A percentile compares a stretch with the other conserved stretches of the same genome.
Evolutionary conservation across 495 filamentous ascomycete genomes (phyloP).

Genomic region (Lepraria neglecta): DNA sequence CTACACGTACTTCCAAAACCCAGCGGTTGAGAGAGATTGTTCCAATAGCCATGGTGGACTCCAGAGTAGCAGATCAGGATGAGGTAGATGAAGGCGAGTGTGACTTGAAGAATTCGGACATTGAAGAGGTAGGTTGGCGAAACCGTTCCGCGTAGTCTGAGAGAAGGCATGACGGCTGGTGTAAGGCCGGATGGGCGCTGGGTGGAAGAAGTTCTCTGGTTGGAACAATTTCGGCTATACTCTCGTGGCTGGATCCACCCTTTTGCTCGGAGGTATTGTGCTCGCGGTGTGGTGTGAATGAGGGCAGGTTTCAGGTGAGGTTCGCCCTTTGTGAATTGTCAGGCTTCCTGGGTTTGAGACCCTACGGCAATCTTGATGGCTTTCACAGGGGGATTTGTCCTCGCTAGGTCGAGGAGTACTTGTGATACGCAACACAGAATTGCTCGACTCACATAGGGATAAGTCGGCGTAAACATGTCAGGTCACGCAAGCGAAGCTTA

Average conservation of each 20-base stretch:
- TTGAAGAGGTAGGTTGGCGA: conserved; percentile 10
- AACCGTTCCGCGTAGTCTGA: background rate
- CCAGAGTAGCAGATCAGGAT: conserved; percentile 13
- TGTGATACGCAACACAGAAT: background rate
- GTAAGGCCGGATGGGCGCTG: background rate
- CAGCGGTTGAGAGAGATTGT: conserved; percentile 13
- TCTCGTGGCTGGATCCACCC: background rate
- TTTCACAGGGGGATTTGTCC: background rate
- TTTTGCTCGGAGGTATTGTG: conserved; percentile 5
- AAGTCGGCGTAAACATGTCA: background rate
- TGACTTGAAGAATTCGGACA: conserved; percentile 14
- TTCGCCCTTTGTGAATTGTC: background rate
- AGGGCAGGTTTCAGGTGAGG: background rate
- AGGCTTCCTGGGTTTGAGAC: too few species aligned
- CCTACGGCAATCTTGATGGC: too few species aligned
- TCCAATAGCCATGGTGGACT: conserved; percentile 22
- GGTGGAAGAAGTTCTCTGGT: background rate
- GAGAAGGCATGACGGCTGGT: background rate
- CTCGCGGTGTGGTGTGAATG: background rate
- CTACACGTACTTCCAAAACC: conserved; percentile 17
- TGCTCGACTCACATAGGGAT: background rate
- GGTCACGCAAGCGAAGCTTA: background rate
- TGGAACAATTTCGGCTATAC: background rate
- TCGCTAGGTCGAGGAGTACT: too few species aligned
- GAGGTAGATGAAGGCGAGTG: conserved; percentile 16